phyloP scores from a whole-genome alignment of 2,329 filamentous ascomycete genomes.

The Purpureocillium lavendulum region DNA sequence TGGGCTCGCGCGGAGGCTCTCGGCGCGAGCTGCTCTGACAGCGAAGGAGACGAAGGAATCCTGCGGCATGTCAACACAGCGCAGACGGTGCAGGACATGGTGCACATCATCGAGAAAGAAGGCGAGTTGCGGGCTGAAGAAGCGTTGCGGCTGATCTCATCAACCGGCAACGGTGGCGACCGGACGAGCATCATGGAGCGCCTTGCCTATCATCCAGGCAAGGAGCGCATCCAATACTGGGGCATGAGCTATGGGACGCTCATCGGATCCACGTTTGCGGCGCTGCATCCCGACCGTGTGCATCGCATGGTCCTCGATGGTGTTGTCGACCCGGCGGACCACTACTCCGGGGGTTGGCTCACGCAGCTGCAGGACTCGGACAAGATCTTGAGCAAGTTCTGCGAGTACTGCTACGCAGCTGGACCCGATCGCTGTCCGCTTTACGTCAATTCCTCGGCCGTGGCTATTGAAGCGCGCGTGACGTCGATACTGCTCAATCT shows the following conservation, averaged over 20 bases:
- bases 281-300: constrained; percentile 16
- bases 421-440: too few species aligned
- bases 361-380: constrained; percentile 14
- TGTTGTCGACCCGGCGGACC: constrained; percentile 13
- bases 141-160: constrained; percentile 1
- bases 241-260: constrained; percentile 25
- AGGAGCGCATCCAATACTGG: constrained; percentile 18
- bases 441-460: too few species aligned
- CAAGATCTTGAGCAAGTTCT: constrained; percentile 12
- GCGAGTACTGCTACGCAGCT: constrained; percentile 10
- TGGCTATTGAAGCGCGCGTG: too few species aligned
- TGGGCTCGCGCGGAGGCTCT: constrained; percentile 14
- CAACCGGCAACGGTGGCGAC: too few species aligned
- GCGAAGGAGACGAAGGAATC: constrained; percentile 12
- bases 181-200: constrained; percentile 1
- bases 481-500: too few species aligned
- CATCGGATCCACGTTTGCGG: constrained; percentile 22
- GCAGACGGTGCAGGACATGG: constrained; percentile 38
- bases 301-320: constrained; percentile 15
- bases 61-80: constrained; percentile 32
- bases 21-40: constrained; percentile 12
- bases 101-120: constrained; percentile 35
- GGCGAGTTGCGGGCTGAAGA: constrained; percentile 23
- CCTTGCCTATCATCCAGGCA: constrained; percentile 7
- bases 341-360: constrained; percentile 13